These are phyloP conservation scores for Clathrus columnatus DNA, from an alignment of 768 basidiomycete species.

Conservation along the genomic window DNA sequence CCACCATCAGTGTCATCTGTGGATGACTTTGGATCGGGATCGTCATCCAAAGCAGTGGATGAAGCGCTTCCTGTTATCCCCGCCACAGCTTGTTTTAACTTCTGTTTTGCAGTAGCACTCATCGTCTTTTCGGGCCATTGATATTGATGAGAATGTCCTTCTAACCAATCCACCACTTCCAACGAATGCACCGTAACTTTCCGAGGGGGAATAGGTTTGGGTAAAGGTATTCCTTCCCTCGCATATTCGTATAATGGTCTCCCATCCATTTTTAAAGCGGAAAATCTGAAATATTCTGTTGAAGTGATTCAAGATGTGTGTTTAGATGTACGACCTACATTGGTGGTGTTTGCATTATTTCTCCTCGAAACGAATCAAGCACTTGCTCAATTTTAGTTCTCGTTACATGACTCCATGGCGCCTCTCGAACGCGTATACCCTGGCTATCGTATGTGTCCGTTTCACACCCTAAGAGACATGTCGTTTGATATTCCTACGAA, in stretches of 20 bases:
- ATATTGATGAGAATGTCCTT: conserved; percentile 63
- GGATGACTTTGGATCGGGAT: conserved; percentile 19
- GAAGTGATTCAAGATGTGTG: background rate
- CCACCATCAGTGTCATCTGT: conserved; percentile 33
- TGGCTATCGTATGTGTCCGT: conserved; percentile 93
- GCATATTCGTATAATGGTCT: conserved; percentile 94
- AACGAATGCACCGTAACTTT: conserved; percentile 75
- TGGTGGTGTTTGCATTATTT: conserved; percentile 86
- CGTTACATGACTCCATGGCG: conserved; percentile 80
- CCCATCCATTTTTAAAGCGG: conserved; percentile 98
- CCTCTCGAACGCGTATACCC: conserved; percentile 68
- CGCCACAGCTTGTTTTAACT: conserved; percentile 55
- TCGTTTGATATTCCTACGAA: conserved; percentile 80
- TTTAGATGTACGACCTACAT: conserved; percentile 44
- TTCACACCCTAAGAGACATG: conserved; percentile 85
- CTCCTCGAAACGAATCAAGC: conserved; percentile 69
- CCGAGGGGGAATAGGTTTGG: conserved; percentile 87
- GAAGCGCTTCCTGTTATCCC: conserved; percentile 28
- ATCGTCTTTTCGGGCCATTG: conserved; percentile 68
- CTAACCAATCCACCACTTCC: conserved; percentile 67
- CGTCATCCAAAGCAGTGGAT: conserved; percentile 28
- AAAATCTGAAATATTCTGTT: conserved; percentile 54
- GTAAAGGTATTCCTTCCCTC: conserved; percentile 80
- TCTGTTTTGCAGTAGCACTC: conserved; percentile 55
- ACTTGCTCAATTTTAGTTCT: conserved; percentile 60